Conservation (phyloP, 2,329 filamentous ascomycete species). For the Calonectria pauciramosa region DNA sequence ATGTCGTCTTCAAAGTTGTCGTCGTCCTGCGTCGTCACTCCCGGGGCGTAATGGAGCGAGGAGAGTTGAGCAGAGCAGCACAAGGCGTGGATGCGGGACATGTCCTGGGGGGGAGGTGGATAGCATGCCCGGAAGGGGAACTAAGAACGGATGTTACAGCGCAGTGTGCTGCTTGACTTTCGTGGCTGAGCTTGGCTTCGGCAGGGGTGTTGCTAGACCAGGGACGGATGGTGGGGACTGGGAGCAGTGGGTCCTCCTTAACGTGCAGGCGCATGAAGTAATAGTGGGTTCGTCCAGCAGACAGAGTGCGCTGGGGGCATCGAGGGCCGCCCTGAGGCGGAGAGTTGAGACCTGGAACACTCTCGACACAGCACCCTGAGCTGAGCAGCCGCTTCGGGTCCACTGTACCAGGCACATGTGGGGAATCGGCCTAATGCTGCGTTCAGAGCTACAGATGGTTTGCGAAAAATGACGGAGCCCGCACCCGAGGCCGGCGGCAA, state of each 20-base stretch:
- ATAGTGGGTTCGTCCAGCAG: constrained; percentile 14
- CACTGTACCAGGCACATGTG: constrained; percentile 27
- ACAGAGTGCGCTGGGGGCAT: constrained; percentile 1
- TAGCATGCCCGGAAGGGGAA: constrained; percentile 16
- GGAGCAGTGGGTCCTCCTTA: neutral
- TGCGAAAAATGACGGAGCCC: neutral
- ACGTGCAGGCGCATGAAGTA: constrained; percentile 31
- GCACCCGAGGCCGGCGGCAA: neutral
- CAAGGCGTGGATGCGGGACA: constrained; percentile 15
- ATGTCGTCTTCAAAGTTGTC: constrained; percentile 21
- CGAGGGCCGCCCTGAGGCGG: constrained; percentile 12
- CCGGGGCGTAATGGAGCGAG: constrained; percentile 13
- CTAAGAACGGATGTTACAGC: constrained; percentile 10
- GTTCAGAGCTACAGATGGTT: neutral
- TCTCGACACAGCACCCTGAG: constrained; percentile 23
- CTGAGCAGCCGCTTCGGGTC: constrained; percentile 1
- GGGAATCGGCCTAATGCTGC: neutral
- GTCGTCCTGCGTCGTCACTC: constrained; percentile 25
- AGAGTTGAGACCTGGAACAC: constrained; percentile 20
- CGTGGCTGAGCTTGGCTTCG: constrained; percentile 35
- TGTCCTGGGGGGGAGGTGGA: constrained; percentile 12
- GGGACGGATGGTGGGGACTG: constrained; percentile 32
- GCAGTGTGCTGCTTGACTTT: constrained; percentile 30
- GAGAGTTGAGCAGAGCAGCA: constrained; percentile 15
- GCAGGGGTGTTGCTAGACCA: constrained; percentile 34